phyloP scores from a whole-genome alignment of 2,329 filamentous ascomycete species.

The Colletotrichum simmondsii region DNA sequence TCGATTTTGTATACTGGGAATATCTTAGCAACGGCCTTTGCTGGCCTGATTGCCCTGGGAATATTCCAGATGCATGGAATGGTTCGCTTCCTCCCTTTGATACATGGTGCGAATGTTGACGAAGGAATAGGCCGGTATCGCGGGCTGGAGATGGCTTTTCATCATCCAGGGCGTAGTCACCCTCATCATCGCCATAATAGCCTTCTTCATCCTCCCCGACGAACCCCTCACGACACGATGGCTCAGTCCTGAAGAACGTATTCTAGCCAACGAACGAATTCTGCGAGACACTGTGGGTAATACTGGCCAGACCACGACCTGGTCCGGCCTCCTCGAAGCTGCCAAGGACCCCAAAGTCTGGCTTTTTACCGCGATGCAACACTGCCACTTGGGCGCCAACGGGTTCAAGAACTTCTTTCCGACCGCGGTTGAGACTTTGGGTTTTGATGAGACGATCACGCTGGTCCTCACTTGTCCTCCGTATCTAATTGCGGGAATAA shows the following conservation, averaged over 20 bases:
- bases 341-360: constrained; percentile 55
- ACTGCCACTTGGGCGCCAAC: constrained; percentile 49
- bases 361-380: constrained; percentile 58
- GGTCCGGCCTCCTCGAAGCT: constrained; percentile 53
- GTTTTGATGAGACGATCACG: constrained; percentile 52
- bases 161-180: constrained; percentile 73
- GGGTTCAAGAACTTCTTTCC: constrained; percentile 46
- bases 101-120: background rate
- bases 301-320: constrained; percentile 40
- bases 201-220: constrained; percentile 36
- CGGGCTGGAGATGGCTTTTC: constrained; percentile 85
- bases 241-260: constrained; percentile 48
- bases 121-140: constrained; percentile 24
- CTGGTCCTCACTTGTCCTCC: constrained; percentile 56
- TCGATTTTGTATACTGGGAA: constrained; percentile 43
- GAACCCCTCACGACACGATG: constrained; percentile 50
- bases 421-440: constrained; percentile 44
- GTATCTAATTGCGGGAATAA: constrained; percentile 51
- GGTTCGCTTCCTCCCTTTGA: constrained; percentile 34
- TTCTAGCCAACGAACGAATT: constrained; percentile 54
- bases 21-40: constrained; percentile 41
- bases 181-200: constrained; percentile 27
- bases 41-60: constrained; percentile 40
- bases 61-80: constrained; percentile 43
- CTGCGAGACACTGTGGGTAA: constrained; percentile 40